These are phyloP conservation scores for Coniochaeta sp. DNA, from an alignment of 2,329 filamentous ascomycete genomes.

Conservation along the genomic window DNA sequence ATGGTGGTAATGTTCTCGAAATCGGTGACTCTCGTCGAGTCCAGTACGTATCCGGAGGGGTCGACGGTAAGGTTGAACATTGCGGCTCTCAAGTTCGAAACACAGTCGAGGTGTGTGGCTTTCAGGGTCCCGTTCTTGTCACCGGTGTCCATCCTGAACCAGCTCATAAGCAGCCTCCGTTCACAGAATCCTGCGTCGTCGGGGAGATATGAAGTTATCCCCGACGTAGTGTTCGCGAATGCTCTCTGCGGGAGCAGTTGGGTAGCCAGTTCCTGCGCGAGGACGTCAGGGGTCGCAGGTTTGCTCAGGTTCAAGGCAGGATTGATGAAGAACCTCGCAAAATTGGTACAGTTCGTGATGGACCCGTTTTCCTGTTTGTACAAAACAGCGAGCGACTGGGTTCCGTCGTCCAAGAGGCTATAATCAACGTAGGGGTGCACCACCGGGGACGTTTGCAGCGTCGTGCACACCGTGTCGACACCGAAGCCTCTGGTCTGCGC, in stretches of 20 bases:
- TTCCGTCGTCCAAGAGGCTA: neutral
- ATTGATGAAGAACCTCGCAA: neutral
- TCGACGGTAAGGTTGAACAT: conserved; percentile 27
- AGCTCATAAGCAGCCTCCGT: neutral
- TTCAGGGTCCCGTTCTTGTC: neutral
- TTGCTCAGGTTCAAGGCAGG: too few species aligned
- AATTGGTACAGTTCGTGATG: neutral
- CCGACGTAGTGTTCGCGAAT: neutral
- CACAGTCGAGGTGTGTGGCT: neutral
- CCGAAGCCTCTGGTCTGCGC: conserved; percentile 21
- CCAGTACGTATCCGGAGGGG: conserved; percentile 13
- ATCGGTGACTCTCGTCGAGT: conserved; percentile 7
- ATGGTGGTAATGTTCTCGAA: conserved; percentile 12
- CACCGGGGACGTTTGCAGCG: neutral
- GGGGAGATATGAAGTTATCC: neutral
- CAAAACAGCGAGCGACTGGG: neutral
- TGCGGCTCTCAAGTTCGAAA: conserved; percentile 17
- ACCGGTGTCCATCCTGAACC: neutral
- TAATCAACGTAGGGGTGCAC: neutral
- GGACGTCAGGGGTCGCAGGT: too few species aligned
- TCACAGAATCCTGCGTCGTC: neutral
- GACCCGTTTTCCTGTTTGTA: neutral
- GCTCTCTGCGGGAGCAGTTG: neutral
- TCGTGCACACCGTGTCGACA: neutral
- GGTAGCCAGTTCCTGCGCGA: neutral